Base-by-base conservation (phyloP, 192 early-diverging fungal species). In the Coemansia sp. region DNA sequence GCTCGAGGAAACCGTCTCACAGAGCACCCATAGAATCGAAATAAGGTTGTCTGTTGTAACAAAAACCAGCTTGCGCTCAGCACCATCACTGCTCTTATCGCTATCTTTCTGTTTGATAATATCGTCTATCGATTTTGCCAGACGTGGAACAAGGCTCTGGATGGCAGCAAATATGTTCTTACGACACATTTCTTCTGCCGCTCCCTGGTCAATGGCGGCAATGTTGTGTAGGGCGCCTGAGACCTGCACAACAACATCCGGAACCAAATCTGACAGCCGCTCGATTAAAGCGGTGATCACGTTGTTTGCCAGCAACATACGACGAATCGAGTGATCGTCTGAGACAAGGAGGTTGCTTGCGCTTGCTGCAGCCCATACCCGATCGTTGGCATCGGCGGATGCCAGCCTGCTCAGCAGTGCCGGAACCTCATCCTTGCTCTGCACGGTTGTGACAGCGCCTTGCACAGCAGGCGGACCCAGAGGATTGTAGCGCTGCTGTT, bases 311-410 rank as follows among this genome's bases (percentile, higher is more conserved):
- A 96, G 84, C 58, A 97, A 84, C 59, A 92, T 68, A 58, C 89
- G 87, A 16, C 92, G 88, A 19, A 74, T 56, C 10, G 45, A 8
- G 8, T 59, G 54, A 39, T 76, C 69, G 16, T 75, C 74, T 15
- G 71, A 67, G 37, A 71, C 40, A 7, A 87, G 89, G 40, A 97
- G 78, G 76, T 95, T 91, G 44, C 92, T 92, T 16, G 93, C 86
- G 64, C 92, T 92, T 38, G 93, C 91, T 15, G 92, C 92, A 2
- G 95, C 93, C 94, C 94, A 97, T 7, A 89, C 88, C 7, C 94
- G 81, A 44, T 97, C 95, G 63, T 87, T 88, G 37, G 87, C 73
- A 61, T 91, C 87, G 41, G 78, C 68, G 3, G 90, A 88, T 8
- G 68, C 71, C 7, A 94, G 84, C 90, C 94, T 80, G 32, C 68